Base-by-base conservation (phyloP, 2,329 filamentous ascomycete species). In the Ascochyta viciae-villosae region DNA sequence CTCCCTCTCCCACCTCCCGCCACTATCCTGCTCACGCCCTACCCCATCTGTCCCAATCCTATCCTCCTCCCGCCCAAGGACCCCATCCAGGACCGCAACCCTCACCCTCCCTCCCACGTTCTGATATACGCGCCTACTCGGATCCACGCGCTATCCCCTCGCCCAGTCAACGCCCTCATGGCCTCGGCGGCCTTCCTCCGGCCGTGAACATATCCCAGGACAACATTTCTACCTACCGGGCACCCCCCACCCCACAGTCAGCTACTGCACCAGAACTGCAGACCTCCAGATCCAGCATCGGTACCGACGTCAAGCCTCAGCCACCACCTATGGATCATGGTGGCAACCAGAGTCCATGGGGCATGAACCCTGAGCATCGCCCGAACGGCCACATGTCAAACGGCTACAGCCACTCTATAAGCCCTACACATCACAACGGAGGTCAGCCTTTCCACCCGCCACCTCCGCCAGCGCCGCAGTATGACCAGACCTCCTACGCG, bases 321-420 rank as follows among this genome's bases (percentile, higher is more conserved):
- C 65, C 60, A 51, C 63, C 56, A 57, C 56, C 65, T 34, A 76
- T 76, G 74, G 74, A 76, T 63, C 68, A 69, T 68, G 70, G 71
- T 50, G 63, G 63, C 38, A 72, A 68, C 43, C 69, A 70, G 44
- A 65, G 61, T 55, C 63, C 64, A 49, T 74, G 74, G 72, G 63
- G 70, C 39, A 57, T 66, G 48, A 70, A 64, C 46, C 65, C 64
- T 45, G 74, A 76, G 44, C 72, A 73, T 41, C 72, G 67, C 50
- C 65, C 67, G 39, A 74, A 73, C 45, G 71, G 70, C 42, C 64
- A 61, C 53, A 60, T 71, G 33, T 50, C 68, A 23, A 74, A 75
- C 50, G 73, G 74, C 49, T 76, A 75, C 50, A 60, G 46, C 48
- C 61, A 64, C 40, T 54, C 66, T 48, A 69, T 73, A 37, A 74